Evolutionary conservation across 2,329 filamentous ascomycete species (phyloP).

Genomic region (Zymoseptoria ardabiliae): DNA sequence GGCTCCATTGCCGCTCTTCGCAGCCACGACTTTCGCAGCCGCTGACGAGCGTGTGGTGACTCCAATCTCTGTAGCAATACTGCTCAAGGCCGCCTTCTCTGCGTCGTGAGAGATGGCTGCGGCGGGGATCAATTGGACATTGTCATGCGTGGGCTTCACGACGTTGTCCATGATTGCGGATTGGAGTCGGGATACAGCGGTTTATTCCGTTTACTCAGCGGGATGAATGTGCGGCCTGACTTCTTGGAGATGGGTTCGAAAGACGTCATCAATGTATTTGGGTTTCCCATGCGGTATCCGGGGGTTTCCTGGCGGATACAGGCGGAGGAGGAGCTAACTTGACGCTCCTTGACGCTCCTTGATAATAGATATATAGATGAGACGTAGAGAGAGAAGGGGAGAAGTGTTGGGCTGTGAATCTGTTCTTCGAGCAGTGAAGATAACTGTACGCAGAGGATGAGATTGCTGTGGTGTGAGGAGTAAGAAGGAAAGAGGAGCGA

Average conservation of each 20-base stretch:
- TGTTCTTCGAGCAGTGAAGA: background rate
- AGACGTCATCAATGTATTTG: slow-evolving; percentile 28
- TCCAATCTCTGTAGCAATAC: slow-evolving; percentile 5
- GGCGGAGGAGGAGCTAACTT: background rate
- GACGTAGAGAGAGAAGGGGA: background rate
- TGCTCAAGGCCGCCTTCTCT: slow-evolving; percentile 34
- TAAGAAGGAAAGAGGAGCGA: background rate
- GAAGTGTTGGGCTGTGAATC: background rate
- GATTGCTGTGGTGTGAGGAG: background rate
- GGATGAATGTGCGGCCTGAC: slow-evolving; percentile 41
- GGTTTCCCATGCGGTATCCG: background rate
- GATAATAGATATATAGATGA: background rate
- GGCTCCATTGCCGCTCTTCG: slow-evolving; percentile 2
- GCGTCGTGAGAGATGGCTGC: slow-evolving; percentile 20
- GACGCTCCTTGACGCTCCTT: background rate
- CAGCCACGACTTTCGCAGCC: slow-evolving; percentile 8
- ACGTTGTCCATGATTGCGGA: slow-evolving; percentile 39
- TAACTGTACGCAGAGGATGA: background rate
- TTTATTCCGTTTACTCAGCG: slow-evolving; percentile 37
- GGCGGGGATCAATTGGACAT: slow-evolving; percentile 23
- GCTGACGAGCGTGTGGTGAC: slow-evolving; percentile 6
- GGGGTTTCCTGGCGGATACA: background rate
- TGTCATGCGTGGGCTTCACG: slow-evolving; percentile 15
- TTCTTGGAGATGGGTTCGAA: slow-evolving; percentile 36
- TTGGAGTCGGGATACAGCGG: slow-evolving; percentile 17